Percentiles rank a stretch among this genome's conserved stretches.
Evolutionary conservation across 306 rosid species (phyloP).

Genomic region (Macrotyloma uniflorum): DNA sequence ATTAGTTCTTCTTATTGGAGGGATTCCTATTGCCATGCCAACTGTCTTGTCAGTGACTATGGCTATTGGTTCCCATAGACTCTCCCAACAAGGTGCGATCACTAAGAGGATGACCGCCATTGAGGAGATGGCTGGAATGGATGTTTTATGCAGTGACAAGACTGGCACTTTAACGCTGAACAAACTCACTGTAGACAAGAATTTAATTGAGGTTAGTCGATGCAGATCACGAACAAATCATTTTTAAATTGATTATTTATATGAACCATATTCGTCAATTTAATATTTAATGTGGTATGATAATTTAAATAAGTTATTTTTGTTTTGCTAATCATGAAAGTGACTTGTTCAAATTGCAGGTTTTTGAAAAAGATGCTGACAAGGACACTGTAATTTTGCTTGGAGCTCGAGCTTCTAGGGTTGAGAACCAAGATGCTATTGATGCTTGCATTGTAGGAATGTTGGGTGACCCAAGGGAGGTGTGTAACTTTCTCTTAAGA

Average conservation of each 20-base stretch:
- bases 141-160: constrained; percentile 83
- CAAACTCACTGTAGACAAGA: constrained; percentile 77
- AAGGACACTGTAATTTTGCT: constrained; percentile 56
- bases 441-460: constrained; percentile 86
- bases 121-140: constrained; percentile 94
- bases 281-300: background rate
- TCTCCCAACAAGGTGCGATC: constrained; percentile 84
- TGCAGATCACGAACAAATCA: background rate
- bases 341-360: constrained; percentile 41
- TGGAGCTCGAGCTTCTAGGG: constrained; percentile 84
- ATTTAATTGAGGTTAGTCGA: constrained; percentile 60
- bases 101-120: constrained; percentile 93
- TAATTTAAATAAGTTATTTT: background rate
- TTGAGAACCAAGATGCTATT: constrained; percentile 89
- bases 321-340: background rate
- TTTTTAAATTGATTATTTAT: background rate
- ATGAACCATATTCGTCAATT: background rate
- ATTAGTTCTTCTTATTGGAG: constrained; percentile 85
- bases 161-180: constrained; percentile 81
- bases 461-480: constrained; percentile 86
- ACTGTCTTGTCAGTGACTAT: constrained; percentile 86
- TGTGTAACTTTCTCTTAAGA: constrained; percentile 4
- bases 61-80: constrained; percentile 87
- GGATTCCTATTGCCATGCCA: constrained; percentile 90
- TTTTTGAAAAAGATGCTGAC: constrained; percentile 57